A percentile compares a stretch with the other conserved stretches of the same genome.
These are phyloP conservation scores for Discostella stelligera DNA, from an alignment of 352 stramenopile species.

Conservation along the genomic window DNA sequence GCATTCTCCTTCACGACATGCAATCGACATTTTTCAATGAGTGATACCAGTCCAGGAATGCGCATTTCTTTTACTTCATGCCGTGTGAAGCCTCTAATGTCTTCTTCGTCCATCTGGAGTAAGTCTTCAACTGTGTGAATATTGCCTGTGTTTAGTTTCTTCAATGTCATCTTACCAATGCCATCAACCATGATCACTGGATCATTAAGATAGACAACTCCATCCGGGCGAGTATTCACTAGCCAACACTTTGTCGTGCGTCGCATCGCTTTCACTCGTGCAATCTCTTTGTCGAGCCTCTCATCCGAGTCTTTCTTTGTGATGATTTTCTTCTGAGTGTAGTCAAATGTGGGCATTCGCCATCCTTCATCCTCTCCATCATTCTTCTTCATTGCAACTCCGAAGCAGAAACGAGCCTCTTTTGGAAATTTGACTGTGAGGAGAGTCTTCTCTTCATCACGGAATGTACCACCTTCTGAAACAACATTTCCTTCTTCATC, in stretches of 20 bases:
- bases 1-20: neutral
- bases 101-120: neutral
- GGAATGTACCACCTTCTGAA: no score
- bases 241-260: conserved; percentile 2
- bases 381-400: neutral
- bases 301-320: neutral
- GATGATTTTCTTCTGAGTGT: conserved; percentile 13
- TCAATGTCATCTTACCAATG: conserved; percentile 6
- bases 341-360: conserved; percentile 7
- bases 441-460: no score
- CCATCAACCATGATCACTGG: conserved; percentile 7
- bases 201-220: conserved; percentile 8
- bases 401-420: neutral
- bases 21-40: neutral
- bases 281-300: conserved; percentile 1
- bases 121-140: conserved; percentile 12
- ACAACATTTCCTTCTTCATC: no score
- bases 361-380: neutral
- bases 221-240: neutral
- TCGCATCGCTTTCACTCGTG: neutral
- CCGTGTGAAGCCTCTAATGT: neutral
- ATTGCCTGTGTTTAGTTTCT: neutral
- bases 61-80: neutral
- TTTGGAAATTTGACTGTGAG: no score
- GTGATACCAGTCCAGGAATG: no score